Evolutionary conservation across 768 basidiomycete genomes (phyloP).

Genomic region (Phanerochaete sordida): DNA sequence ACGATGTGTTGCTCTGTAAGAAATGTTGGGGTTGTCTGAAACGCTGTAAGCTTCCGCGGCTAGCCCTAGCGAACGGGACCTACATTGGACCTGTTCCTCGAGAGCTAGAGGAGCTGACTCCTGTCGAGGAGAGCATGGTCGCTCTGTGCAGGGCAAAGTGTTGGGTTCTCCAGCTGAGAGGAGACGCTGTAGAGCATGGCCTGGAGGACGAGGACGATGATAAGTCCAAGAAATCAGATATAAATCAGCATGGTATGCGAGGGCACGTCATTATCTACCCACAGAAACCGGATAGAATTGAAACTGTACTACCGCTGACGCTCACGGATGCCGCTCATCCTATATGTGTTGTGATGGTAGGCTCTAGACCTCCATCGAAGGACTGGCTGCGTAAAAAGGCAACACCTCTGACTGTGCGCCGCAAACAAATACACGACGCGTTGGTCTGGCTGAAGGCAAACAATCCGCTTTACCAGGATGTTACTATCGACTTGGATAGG

Average conservation of each 20-base stretch:
- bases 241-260: conserved; percentile 27
- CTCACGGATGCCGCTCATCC: conserved; percentile 14
- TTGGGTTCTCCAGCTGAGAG: no score
- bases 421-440: no score
- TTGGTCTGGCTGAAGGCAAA: no score
- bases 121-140: conserved; percentile 3
- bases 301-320: conserved; percentile 30
- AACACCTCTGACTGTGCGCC: no score
- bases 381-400: no score
- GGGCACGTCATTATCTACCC: conserved; percentile 42
- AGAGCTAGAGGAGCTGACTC: background rate
- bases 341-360: no score
- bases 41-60: background rate
- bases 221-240: conserved; percentile 9
- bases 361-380: no score
- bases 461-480: no score
- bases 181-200: no score
- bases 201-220: background rate
- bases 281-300: conserved; percentile 28
- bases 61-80: background rate
- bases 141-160: conserved; percentile 3
- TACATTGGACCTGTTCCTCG: background rate
- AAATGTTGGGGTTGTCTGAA: no score
- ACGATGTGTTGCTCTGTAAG: no score
- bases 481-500: no score